phyloP scores from a whole-genome alignment of 495 filamentous ascomycete species.

The Penicillium waksmanii region DNA sequence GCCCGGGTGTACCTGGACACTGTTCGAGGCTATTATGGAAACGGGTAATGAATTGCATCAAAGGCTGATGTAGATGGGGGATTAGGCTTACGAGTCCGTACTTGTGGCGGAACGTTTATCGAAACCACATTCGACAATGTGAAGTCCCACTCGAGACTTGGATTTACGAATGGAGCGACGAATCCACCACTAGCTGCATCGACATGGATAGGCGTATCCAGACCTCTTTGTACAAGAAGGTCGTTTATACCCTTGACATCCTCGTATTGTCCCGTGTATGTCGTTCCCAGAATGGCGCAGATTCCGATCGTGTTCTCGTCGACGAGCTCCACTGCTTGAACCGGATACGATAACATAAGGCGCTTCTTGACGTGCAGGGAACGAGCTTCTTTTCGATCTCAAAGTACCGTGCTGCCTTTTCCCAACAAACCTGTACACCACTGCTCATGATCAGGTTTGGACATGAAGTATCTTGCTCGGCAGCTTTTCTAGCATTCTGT shows the following conservation, averaged over 20 bases:
- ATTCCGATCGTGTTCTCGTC: constrained; percentile 96
- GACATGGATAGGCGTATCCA: constrained; percentile 83
- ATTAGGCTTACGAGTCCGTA: constrained; percentile 54
- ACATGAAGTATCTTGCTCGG: constrained; percentile 66
- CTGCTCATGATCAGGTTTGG: constrained; percentile 91
- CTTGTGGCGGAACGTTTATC: constrained; percentile 92
- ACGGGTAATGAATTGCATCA: not conserved
- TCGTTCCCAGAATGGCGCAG: constrained; percentile 81
- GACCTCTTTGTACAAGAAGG: constrained; percentile 63
- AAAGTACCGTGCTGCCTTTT: constrained; percentile 89
- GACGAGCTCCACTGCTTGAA: constrained; percentile 73
- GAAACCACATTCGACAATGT: constrained; percentile 80
- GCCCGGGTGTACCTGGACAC: constrained; percentile 69
- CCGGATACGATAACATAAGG: constrained; percentile 85
- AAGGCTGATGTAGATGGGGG: not conserved
- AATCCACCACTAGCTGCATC: constrained; percentile 90
- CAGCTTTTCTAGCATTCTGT: constrained; percentile 75
- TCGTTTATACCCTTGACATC: constrained; percentile 86
- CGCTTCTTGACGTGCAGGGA: constrained; percentile 74
- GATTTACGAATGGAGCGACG: constrained; percentile 84
- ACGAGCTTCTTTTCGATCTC: constrained; percentile 86
- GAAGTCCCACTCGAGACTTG: constrained; percentile 83
- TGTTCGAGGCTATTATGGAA: no score
- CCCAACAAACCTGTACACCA: constrained; percentile 92
- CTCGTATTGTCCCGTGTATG: constrained; percentile 91